phyloP scores from a whole-genome alignment of 106 monocot genomes.

The Dioscorea alata region DNA sequence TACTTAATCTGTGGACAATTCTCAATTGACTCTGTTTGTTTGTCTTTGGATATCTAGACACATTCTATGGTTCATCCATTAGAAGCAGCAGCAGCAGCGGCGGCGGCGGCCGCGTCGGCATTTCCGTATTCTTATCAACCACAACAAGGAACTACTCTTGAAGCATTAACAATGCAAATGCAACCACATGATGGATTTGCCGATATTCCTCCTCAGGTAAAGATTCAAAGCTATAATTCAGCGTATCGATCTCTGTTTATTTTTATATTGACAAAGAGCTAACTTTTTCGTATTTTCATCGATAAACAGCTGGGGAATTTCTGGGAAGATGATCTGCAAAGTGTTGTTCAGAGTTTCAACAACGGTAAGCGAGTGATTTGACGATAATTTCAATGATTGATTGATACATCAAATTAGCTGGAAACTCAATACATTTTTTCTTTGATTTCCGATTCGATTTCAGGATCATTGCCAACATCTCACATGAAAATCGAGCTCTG shows the following conservation, averaged over 20 bases:
- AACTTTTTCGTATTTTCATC: no score
- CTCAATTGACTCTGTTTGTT: background rate
- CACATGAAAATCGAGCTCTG: conserved; percentile 37
- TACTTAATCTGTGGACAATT: no score
- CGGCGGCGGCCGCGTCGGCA: conserved; percentile 7
- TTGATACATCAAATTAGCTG: no score
- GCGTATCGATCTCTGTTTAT: no score
- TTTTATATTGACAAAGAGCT: no score
- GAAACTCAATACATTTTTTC: no score
- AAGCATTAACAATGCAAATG: conserved; percentile 26
- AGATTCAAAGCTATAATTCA: background rate
- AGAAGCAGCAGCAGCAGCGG: conserved; percentile 11
- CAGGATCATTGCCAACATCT: conserved; percentile 26
- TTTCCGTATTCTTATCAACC: conserved; percentile 26
- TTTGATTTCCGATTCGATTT: no score
- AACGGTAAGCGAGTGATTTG: no score
- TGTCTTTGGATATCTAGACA: conserved; percentile 3
- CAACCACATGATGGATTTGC: conserved; percentile 31
- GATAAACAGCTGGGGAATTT: conserved; percentile 36
- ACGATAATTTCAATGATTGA: no score
- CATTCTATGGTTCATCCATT: conserved; percentile 20
- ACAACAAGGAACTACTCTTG: conserved; percentile 17
- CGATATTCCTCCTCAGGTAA: conserved; percentile 45
- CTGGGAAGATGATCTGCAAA: conserved; percentile 67
- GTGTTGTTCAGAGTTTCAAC: conserved; percentile 38